Evolutionary conservation across 768 basidiomycete genomes (phyloP).

Genomic region (Kwoniella dendrophila): DNA sequence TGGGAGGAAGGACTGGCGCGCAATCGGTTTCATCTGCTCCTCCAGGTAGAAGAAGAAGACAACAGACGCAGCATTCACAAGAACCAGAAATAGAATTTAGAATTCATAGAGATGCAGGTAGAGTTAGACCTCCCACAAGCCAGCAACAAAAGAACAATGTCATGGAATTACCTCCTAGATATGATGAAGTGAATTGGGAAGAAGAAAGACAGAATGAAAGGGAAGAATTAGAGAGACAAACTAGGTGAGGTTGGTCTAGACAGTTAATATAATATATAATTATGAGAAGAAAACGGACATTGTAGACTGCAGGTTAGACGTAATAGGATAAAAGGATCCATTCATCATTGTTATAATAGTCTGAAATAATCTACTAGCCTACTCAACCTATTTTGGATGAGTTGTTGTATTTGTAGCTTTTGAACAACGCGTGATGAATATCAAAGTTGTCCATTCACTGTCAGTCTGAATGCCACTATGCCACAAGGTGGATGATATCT

Average conservation of each 20-base stretch:
- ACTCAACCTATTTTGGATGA: too few species aligned
- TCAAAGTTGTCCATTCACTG: too few species aligned
- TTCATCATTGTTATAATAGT: too few species aligned
- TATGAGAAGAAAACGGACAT: too few species aligned
- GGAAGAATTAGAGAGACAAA: constrained; percentile 5
- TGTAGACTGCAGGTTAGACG: too few species aligned
- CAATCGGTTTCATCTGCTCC: neutral
- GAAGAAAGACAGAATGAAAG: constrained; percentile 18
- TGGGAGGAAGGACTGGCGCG: neutral
- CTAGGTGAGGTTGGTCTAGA: too few species aligned
- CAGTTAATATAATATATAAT: neutral
- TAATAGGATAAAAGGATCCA: too few species aligned
- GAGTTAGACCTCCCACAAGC: constrained; percentile 15
- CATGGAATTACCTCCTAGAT: constrained; percentile 47
- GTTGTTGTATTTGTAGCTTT: too few species aligned
- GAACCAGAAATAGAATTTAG: constrained; percentile 42
- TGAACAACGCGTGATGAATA: too few species aligned
- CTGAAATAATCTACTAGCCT: too few species aligned
- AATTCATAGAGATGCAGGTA: constrained; percentile 46
- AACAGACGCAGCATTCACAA: constrained; percentile 3
- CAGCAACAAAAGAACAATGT: constrained; percentile 2
- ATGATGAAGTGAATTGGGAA: constrained; percentile 49
- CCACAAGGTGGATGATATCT: too few species aligned
- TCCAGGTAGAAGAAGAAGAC: constrained; percentile 19
- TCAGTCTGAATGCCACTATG: too few species aligned